Base-by-base conservation (phyloP, 208 protist genomes). In the Acanthamoeba sp. region DNA sequence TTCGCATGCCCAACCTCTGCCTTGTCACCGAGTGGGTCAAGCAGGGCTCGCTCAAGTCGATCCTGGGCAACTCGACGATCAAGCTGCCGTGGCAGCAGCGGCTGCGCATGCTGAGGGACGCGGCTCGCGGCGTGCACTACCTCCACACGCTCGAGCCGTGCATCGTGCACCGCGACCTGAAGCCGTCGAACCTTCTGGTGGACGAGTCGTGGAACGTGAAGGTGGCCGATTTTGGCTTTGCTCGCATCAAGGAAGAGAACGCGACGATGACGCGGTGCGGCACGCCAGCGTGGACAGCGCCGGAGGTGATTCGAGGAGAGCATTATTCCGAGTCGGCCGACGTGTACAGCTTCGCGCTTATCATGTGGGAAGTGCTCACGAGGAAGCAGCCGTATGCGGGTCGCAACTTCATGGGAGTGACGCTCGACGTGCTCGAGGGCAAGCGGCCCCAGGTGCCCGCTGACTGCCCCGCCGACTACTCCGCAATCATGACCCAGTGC, bases 121-220 rank as follows among this genome's bases (percentile, higher is more conserved):
- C 55, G 42, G 80, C 80, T 16, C 45, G 55, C 18, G 80, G 80
- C 29, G 55, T 89, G 80, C 50, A 57, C 29, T 89, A 89, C 34
- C 80, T 89, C 45, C 80, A 89, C 80, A 45, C 80, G 14, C 50
- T 89, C 50, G 55, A 64, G 16, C 80, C 80, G 42, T 66, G 50
- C 50, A 89, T 89, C 80, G 45, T 89, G 80, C 80, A 89, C 32
- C 80, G 80, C 29, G 55, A 89, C 42, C 55, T 89, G 16, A 89
- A 89, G 80, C 18, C 80, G 18, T 89, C 80, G 45, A 89, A 89
- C 55, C 20, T 89, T 40, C 80, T 89, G 29, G 80, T 89, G 80
- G 80, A 89, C 45, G 50, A 89, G 80, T 42, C n/a, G 29, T 89
- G 80, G 80, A 89, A 89, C 55, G 80, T 89, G 42, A 89, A 89